These are phyloP conservation scores for Deinandra increscens DNA, from an alignment of 129 eudicot species.

Conservation along the genomic window DNA sequence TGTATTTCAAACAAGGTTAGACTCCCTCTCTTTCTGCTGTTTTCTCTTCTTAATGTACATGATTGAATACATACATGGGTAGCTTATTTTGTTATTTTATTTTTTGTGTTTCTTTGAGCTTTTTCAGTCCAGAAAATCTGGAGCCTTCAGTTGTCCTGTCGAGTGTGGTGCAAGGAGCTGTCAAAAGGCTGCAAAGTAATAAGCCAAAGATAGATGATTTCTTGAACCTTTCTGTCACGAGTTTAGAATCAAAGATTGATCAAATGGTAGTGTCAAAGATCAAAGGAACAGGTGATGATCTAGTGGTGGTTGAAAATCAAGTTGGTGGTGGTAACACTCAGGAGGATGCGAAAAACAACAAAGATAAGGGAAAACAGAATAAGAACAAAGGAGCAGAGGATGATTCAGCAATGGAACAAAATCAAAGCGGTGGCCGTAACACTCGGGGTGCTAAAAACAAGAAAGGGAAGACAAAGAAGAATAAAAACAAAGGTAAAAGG, in stretches of 20 bases:
- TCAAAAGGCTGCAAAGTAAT: constrained; percentile 18
- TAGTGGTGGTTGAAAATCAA: not conserved
- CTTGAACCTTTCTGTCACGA: not conserved
- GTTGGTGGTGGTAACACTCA: too few species aligned
- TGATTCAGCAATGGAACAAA: too few species aligned
- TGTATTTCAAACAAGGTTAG: constrained; percentile 40
- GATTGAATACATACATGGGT: not conserved
- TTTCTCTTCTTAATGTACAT: not conserved
- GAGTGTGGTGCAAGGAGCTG: constrained; percentile 4
- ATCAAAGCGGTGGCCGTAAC: not conserved
- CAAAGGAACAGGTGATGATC: not conserved
- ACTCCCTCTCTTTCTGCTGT: not conserved
- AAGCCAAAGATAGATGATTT: constrained; percentile 18
- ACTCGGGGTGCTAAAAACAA: too few species aligned
- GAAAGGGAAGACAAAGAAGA: too few species aligned
- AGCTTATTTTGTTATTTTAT: not conserved
- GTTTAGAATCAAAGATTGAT: not conserved
- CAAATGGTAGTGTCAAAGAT: not conserved
- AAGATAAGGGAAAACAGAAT: too few species aligned
- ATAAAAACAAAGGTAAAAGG: not conserved
- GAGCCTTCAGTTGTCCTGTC: not conserved
- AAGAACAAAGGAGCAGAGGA: too few species aligned
- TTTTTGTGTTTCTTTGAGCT: not conserved
- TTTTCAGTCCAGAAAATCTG: constrained; percentile 3
- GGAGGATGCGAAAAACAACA: too few species aligned